Conservation (phyloP, 495 filamentous ascomycete species). For the Tuber microsphaerosporum region DNA sequence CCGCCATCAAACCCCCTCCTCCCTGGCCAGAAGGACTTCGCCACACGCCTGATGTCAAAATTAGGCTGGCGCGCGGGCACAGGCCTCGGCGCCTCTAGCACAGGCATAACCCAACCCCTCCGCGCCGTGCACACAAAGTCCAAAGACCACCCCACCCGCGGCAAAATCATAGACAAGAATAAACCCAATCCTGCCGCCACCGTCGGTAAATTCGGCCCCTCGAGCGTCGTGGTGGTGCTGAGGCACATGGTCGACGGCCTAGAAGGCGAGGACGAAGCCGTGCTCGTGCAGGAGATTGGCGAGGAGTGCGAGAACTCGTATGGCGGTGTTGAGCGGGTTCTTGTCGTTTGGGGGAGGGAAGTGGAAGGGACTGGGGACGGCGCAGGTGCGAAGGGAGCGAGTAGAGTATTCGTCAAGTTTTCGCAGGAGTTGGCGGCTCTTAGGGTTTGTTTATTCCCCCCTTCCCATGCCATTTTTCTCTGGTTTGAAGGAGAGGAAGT, state of each 20-base stretch:
- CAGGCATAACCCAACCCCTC: constrained; percentile 75
- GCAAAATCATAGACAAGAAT: constrained; percentile 72
- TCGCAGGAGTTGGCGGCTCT: constrained; percentile 70
- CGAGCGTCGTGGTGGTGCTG: constrained; percentile 72
- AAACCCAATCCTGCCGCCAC: constrained; percentile 42
- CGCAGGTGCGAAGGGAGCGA: constrained; percentile 30
- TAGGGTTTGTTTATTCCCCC: constrained; percentile 52
- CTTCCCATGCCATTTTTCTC: not conserved
- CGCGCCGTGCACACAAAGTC: constrained; percentile 75
- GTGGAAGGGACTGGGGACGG: not conserved
- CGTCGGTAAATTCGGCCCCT: constrained; percentile 61
- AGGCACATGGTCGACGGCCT: constrained; percentile 76
- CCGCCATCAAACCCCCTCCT: constrained; percentile 50
- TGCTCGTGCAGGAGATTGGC: constrained; percentile 89
- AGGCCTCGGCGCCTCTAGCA: constrained; percentile 70
- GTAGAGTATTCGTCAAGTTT: constrained; percentile 86
- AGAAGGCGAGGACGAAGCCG: constrained; percentile 56
- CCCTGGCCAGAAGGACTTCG: constrained; percentile 77
- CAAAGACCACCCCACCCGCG: constrained; percentile 66
- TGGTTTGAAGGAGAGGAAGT: not conserved
- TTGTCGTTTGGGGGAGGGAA: constrained; percentile 51
- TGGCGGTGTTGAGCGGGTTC: constrained; percentile 76
- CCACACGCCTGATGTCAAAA: constrained; percentile 76
- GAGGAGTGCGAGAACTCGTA: constrained; percentile 87
- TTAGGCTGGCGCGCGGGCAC: constrained; percentile 86